Evolutionary conservation across 2,329 filamentous ascomycete genomes (phyloP), one percentile per base, ranked within the genome.

Genomic region (Colletotrichum lini): DNA sequence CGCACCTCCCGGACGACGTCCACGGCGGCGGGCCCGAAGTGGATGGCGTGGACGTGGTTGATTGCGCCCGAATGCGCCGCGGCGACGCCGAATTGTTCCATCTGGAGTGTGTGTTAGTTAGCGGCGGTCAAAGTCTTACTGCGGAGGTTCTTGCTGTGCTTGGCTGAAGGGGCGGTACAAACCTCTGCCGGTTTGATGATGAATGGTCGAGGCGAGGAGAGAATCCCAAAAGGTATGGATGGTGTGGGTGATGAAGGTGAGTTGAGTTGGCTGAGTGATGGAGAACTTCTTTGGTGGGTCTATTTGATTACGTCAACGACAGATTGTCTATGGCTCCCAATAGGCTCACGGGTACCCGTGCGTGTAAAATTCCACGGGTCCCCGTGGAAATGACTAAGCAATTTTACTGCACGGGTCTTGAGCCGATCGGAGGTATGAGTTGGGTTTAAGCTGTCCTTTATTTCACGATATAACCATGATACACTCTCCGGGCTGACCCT

Each of bases 41-140:
- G 53, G 26, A 72, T 63, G 45, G 52, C 21, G 47, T 72, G 69
- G 40, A 72, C 35, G 47, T 72, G 69, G 58, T 72, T 64, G 58
- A 72, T 72, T 4, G 69, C 65, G 53, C 69, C 69, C n/a, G 69
- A 72, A 8, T 72, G 69, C 38, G 59, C 47, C n/a, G 69, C 9
- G 0, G 65, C 49, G 23, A 72, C 45, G 13, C 58, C 69, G 26
- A 72, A 72, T 9, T 72, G 65, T 21, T 72, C 69, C 69, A 72
- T 72, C 69, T 71, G 2, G 6, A 1, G 5, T 8, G 6, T 4
- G 12, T 13, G 16, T 16, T 2, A 18, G 44, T n/a, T 30, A 42
- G n/a, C 4, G 26, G 38, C 40, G 3, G 44, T 3, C 30, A 8
- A 35, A 7, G 8, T 30, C n/a, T 21, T 16, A 35, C 18, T 7